Conservation (phyloP, 352 stramenopile species). For the Globisporangium solare region DNA sequence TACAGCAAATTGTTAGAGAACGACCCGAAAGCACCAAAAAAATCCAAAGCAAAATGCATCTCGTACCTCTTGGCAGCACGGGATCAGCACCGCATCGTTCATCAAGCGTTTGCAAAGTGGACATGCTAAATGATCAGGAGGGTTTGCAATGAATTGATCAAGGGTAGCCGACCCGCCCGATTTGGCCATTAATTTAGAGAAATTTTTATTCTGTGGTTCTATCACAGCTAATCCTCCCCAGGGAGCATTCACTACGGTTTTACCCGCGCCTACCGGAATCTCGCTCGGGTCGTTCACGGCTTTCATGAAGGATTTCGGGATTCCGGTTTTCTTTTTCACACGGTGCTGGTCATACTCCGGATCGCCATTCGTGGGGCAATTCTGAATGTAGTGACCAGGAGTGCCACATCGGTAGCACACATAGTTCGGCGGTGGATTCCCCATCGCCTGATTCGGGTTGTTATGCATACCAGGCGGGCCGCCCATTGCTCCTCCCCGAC, state of each 20-base stretch:
- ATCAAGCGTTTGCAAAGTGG: conserved; percentile 85
- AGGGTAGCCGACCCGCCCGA: conserved; percentile 85
- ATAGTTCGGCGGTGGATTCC: conserved; percentile 78
- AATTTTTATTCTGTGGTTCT: conserved; percentile 89
- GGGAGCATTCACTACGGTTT: conserved; percentile 85
- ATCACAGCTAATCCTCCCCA: conserved; percentile 86
- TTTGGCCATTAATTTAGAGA: conserved; percentile 89
- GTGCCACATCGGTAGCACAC: conserved; percentile 82
- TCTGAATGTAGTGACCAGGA: conserved; percentile 85
- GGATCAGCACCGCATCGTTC: conserved; percentile 84
- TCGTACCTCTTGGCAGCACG: conserved; percentile 86
- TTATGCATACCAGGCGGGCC: conserved; percentile 19
- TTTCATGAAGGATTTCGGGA: conserved; percentile 89
- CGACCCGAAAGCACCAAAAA: conserved; percentile 4
- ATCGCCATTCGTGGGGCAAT: conserved; percentile 86
- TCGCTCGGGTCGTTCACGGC: conserved; percentile 81
- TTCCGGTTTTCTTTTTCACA: conserved; percentile 86
- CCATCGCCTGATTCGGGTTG: conserved; percentile 24
- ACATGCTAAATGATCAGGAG: conserved; percentile 86
- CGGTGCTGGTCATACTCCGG: conserved; percentile 85
- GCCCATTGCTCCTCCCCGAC: conserved; percentile 36
- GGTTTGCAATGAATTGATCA: conserved; percentile 89
- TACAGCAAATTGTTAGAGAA: conserved; percentile 9
- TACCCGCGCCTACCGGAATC: conserved; percentile 74
- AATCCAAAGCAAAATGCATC: conserved; percentile 10